Evolutionary conservation across 2,329 filamentous ascomycete genomes (phyloP).

Genomic region (Fusarium sp.): DNA sequence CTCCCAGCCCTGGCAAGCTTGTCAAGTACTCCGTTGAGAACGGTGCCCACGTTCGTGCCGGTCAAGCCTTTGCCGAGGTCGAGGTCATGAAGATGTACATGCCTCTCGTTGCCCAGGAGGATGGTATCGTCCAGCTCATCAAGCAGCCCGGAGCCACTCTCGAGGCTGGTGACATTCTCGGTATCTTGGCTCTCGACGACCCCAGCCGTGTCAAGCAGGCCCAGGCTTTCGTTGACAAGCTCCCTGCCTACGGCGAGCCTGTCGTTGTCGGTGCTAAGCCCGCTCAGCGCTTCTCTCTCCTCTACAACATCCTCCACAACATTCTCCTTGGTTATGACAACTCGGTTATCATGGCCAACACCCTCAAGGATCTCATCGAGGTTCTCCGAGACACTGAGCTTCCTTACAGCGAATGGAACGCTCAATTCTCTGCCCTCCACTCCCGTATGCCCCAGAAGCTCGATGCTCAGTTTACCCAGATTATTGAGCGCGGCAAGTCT

Average conservation of each 20-base stretch:
- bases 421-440: constrained; percentile 96
- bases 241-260: constrained; percentile 87
- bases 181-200: constrained; percentile 94
- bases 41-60: constrained; percentile 90
- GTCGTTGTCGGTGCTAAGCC: constrained; percentile 92
- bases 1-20: constrained; percentile 95
- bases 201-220: constrained; percentile 97
- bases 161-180: constrained; percentile 97
- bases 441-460: constrained; percentile 97
- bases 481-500: constrained; percentile 84
- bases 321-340: constrained; percentile 97
- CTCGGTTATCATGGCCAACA: constrained; percentile 91
- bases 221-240: constrained; percentile 89
- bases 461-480: constrained; percentile 82
- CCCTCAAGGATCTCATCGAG: constrained; percentile 88
- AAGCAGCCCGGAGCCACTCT: constrained; percentile 99
- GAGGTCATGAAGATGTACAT: constrained; percentile 99
- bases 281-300: constrained; percentile 83
- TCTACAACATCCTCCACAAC: constrained; percentile 83
- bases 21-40: constrained; percentile 98
- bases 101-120: constrained; percentile 94
- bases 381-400: constrained; percentile 91
- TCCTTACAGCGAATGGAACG: constrained; percentile 95
- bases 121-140: constrained; percentile 96
- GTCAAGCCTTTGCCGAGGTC: constrained; percentile 94